Evolutionary conservation across 345 rosid species (phyloP).

Genomic region (Carallia brachiata): DNA sequence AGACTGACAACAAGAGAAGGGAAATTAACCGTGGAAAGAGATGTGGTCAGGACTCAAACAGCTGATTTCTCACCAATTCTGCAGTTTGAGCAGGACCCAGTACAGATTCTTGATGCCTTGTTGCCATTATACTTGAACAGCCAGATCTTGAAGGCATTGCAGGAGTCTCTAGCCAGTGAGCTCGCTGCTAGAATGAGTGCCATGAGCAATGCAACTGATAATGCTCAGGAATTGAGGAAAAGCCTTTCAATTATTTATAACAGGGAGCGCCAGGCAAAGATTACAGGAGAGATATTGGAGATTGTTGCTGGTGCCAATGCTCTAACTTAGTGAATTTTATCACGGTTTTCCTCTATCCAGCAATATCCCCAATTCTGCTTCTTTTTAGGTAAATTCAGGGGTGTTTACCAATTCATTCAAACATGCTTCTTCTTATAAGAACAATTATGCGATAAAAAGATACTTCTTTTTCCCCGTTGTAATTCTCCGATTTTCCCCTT

Average conservation of each 20-base stretch:
- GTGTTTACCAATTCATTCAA: conserved; percentile 19
- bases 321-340: conserved; percentile 28
- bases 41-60: conserved; percentile 49
- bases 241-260: conserved; percentile 58
- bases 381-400: conserved; percentile 27
- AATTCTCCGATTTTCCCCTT: neutral
- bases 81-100: conserved; percentile 95
- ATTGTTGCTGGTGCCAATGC: conserved; percentile 95
- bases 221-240: conserved; percentile 73
- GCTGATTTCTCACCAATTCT: conserved; percentile 67
- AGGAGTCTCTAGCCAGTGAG: conserved; percentile 89
- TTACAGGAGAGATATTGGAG: conserved; percentile 92
- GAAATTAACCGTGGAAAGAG: conserved; percentile 82
- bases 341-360: no score
- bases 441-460: conserved; percentile 18
- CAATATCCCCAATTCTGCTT: conserved; percentile 12
- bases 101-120: conserved; percentile 88
- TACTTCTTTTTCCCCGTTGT: neutral
- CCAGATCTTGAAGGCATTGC: conserved; percentile 87
- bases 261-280: conserved; percentile 87
- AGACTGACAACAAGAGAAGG: conserved; percentile 89
- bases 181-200: conserved; percentile 95
- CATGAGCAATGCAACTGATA: conserved; percentile 85
- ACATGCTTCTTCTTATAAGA: conserved; percentile 24
- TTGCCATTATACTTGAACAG: conserved; percentile 89